Evolutionary conservation across 2,329 filamentous ascomycete species (phyloP).

Genomic region (Hypoxylon sp.): DNA sequence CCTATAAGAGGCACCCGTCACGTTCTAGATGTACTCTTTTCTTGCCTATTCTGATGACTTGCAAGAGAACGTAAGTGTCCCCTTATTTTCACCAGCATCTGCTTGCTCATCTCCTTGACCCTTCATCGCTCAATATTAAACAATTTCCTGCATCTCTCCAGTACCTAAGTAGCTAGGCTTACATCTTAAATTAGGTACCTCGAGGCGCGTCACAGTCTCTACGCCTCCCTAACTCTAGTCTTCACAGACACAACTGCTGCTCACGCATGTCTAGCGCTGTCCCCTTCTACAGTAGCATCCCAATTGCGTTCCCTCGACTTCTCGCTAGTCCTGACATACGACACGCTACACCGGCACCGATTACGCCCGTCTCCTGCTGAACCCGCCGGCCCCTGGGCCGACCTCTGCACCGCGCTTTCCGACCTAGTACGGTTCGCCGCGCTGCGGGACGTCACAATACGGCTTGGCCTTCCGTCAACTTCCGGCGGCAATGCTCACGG

Average conservation of each 20-base stretch:
- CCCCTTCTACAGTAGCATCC: slow-evolving; percentile 16
- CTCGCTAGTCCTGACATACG: slow-evolving; percentile 42
- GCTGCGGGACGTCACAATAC: slow-evolving; percentile 37
- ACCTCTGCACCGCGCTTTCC: slow-evolving; percentile 44
- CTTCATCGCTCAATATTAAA: neutral
- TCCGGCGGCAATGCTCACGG: neutral
- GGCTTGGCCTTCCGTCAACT: slow-evolving; percentile 39
- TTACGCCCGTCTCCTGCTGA: neutral
- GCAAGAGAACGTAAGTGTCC: slow-evolving; percentile 43
- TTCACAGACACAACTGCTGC: slow-evolving; percentile 44
- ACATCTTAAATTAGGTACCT: slow-evolving; percentile 37
- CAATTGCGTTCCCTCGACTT: slow-evolving; percentile 41
- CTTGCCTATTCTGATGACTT: slow-evolving; percentile 41
- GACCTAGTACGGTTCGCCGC: slow-evolving; percentile 44
- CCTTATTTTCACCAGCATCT: neutral
- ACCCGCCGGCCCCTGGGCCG: slow-evolving; percentile 33
- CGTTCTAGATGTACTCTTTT: slow-evolving; percentile 34
- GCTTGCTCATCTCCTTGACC: neutral
- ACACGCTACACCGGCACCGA: slow-evolving; percentile 41
- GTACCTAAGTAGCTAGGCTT: slow-evolving; percentile 8
- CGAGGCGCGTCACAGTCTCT: slow-evolving; percentile 42
- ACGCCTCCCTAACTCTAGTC: slow-evolving; percentile 40
- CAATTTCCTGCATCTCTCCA: neutral
- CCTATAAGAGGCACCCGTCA: neutral
- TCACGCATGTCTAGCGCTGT: slow-evolving; percentile 34